These are phyloP conservation scores for Ophiostoma quercus DNA, from an alignment of 2,329 filamentous ascomycete species.

Conservation along the genomic window DNA sequence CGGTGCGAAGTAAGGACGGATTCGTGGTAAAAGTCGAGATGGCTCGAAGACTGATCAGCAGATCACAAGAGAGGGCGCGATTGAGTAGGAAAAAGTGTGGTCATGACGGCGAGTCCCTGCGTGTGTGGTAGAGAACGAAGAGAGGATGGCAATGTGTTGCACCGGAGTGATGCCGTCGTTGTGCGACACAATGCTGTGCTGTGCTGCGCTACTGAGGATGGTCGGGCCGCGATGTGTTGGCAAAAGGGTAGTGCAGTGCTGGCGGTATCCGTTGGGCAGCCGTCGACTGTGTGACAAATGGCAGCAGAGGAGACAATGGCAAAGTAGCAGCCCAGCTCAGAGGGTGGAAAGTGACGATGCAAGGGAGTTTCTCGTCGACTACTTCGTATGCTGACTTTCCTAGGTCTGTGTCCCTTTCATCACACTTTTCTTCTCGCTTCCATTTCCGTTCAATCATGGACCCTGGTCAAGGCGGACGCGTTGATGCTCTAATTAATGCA, in stretches of 20 bases:
- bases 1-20: no score
- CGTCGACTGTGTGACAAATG: not conserved
- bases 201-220: not conserved
- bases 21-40: not conserved
- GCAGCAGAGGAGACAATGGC: not conserved
- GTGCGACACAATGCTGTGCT: not conserved
- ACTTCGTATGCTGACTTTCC: not conserved
- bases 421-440: not conserved
- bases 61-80: not conserved
- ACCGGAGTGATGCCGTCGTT: not conserved
- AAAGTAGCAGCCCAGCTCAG: not conserved
- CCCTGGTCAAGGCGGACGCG: not conserved
- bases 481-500: not conserved
- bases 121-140: not conserved
- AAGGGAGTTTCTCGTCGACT: not conserved
- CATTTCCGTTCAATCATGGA: not conserved
- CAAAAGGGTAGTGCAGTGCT: not conserved
- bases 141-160: not conserved
- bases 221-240: slow-evolving; percentile 11
- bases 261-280: slow-evolving; percentile 10
- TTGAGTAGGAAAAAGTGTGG: not conserved
- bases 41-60: not conserved
- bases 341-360: not conserved
- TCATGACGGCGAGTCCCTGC: not conserved
- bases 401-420: not conserved